phyloP scores from a whole-genome alignment of 1,284 basidiomycete species.

The Macrocystidia cucumis region DNA sequence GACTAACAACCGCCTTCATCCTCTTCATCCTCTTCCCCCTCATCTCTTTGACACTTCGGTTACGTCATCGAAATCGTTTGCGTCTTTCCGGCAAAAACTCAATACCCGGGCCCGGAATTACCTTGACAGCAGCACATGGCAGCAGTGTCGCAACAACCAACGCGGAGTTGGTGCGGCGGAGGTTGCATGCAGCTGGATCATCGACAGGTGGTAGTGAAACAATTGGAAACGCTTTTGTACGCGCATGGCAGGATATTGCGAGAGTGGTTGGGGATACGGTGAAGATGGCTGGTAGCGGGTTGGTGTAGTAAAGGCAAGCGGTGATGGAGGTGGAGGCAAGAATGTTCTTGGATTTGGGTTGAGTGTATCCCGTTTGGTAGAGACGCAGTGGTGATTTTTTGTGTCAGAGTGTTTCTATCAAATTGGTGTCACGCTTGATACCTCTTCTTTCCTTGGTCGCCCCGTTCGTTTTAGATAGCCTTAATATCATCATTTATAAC shows the following conservation, averaged over 20 bases:
- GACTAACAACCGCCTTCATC: conserved; percentile 40
- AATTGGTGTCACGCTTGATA: too few relatives aligned
- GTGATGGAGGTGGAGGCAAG: neutral
- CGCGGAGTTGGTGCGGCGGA: conserved; percentile 50
- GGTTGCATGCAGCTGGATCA: conserved; percentile 34
- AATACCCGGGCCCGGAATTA: conserved; percentile 10
- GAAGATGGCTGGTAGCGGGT: conserved; percentile 67
- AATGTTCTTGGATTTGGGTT: too few relatives aligned
- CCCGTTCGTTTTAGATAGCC: too few relatives aligned
- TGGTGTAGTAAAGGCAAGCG: conserved; percentile 48
- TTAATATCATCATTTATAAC: too few relatives aligned
- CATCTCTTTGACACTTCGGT: conserved; percentile 47
- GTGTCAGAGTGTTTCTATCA: too few relatives aligned
- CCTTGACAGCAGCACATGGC: conserved; percentile 11
- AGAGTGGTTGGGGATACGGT: conserved; percentile 58
- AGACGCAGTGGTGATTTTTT: too few relatives aligned
- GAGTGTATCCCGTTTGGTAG: too few relatives aligned
- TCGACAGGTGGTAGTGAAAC: conserved; percentile 14
- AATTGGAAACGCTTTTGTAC: conserved; percentile 27
- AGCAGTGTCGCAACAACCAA: conserved; percentile 22
- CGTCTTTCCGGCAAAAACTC: too few relatives aligned
- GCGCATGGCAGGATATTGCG: conserved; percentile 47
- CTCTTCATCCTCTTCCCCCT: conserved; percentile 56
- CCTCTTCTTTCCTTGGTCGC: too few relatives aligned
- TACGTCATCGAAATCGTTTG: conserved; percentile 33